Evolutionary conservation across 768 basidiomycete genomes (phyloP).

Genomic region (Kwoniella bestiolae): DNA sequence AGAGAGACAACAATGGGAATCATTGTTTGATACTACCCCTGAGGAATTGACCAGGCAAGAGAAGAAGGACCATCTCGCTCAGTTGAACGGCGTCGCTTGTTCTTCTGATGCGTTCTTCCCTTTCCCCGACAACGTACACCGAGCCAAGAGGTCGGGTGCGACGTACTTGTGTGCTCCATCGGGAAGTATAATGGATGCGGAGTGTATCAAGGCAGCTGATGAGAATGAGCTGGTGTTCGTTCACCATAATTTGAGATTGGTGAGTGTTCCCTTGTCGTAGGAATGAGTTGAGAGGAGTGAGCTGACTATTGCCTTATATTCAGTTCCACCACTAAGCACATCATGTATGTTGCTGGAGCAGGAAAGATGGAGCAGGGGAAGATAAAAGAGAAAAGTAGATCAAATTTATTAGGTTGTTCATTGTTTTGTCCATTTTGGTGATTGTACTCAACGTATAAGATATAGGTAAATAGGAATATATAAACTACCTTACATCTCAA

Average conservation of each 20-base stretch:
- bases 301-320: not conserved
- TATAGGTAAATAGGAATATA: not conserved
- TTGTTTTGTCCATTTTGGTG: not conserved
- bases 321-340: constrained; percentile 7
- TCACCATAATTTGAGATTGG: constrained; percentile 82
- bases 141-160: constrained; percentile 88
- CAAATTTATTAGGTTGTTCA: not conserved
- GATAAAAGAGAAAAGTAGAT: not conserved
- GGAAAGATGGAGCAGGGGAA: not conserved
- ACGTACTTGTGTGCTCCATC: constrained; percentile 81
- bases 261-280: constrained; percentile 62
- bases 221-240: constrained; percentile 90
- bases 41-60: constrained; percentile 70
- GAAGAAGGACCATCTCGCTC: constrained; percentile 71
- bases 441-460: constrained; percentile 15
- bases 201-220: constrained; percentile 94
- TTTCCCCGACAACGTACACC: constrained; percentile 96
- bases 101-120: constrained; percentile 99
- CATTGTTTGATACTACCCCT: constrained; percentile 74
- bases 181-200: constrained; percentile 95
- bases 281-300: not conserved
- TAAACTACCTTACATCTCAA: constrained; percentile 7
- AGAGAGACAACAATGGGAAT: constrained; percentile 90
- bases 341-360: not conserved
- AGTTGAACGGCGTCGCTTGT: constrained; percentile 85